Conservation (phyloP, 2,329 filamentous ascomycete genomes). For the Fusarium sp. region DNA sequence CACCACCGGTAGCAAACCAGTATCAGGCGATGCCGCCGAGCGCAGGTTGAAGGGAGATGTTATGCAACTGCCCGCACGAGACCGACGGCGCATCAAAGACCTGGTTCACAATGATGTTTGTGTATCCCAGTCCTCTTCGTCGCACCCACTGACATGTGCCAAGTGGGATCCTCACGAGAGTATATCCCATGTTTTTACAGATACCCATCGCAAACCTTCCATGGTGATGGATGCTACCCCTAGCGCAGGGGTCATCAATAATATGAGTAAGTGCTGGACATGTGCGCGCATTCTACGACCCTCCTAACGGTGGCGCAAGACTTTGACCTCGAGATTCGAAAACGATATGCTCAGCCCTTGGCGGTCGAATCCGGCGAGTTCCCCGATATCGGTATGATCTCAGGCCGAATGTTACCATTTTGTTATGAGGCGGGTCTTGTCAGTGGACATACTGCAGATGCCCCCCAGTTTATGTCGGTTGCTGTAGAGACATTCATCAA, state of each 20-base stretch:
- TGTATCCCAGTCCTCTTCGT: slow-evolving; percentile 10
- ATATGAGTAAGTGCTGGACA: slow-evolving; percentile 72
- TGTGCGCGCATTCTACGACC: background rate
- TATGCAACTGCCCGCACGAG: slow-evolving; percentile 75
- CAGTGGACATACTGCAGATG: slow-evolving; percentile 68
- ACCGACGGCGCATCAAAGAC: slow-evolving; percentile 75
- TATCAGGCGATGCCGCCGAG: slow-evolving; percentile 73
- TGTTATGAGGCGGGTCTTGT: slow-evolving; percentile 74
- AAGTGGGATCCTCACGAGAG: slow-evolving; percentile 67
- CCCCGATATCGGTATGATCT: slow-evolving; percentile 71
- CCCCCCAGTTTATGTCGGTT: slow-evolving; percentile 71
- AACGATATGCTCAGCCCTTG: slow-evolving; percentile 71
- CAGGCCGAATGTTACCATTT: slow-evolving; percentile 73
- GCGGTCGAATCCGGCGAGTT: slow-evolving; percentile 77
- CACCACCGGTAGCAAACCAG: slow-evolving; percentile 67
- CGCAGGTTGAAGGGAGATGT: slow-evolving; percentile 74
- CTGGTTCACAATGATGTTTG: slow-evolving; percentile 69
- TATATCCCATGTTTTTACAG: slow-evolving; percentile 62
- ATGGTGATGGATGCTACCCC: slow-evolving; percentile 70
- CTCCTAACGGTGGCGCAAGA: slow-evolving; percentile 55
- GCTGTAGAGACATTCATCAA: slow-evolving; percentile 76
- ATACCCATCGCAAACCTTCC: slow-evolving; percentile 58
- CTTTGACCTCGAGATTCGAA: slow-evolving; percentile 74
- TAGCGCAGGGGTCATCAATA: slow-evolving; percentile 80
- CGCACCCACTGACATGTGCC: slow-evolving; percentile 29